Base-by-base conservation (phyloP, 495 filamentous ascomycete species). In the Aspergillus wentii region DNA sequence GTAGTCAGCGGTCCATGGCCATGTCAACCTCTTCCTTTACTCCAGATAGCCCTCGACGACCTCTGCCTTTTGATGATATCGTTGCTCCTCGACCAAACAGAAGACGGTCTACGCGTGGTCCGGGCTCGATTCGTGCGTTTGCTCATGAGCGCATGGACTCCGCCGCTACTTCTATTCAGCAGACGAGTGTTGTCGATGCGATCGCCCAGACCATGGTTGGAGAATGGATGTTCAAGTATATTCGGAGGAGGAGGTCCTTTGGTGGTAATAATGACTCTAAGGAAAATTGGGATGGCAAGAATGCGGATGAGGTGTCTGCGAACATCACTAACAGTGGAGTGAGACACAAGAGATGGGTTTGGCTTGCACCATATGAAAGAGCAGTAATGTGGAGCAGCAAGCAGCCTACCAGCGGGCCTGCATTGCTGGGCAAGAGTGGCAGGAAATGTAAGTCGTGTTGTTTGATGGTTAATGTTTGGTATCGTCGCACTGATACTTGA, bases 171-270 rank as follows among this genome's bases (percentile, higher is more conserved):
- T 62, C 71, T 3, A 72, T 74, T 28, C 80, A 88, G 50, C 72
- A 83, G 18, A 83, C 83, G 0, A 85, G 79, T 40, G 92, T 97
- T 18, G 89, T 97, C n/a, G 91, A 97, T 66, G 87, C 92, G 10
- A 97, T 98, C 62, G 89, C 92, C 3, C 87, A 94, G 49, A 95
- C 92, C 4, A 98, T 97, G 92, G 88, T 97, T 30, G 92, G 92
- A 21, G 92, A 97, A 53, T 98, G 92, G 92, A 97, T 98, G 92
- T 97, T 83, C 76, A 98, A 98, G 54, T 97, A 97, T 55, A 85
- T 97, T 27, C 78, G 92, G 27, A 79, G 88, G 56, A 78, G 92
- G 45, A 95, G 86, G 61, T 92, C 92, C 2, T 97, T 98, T 32
- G 60, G 61, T 23, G 59, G 59, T 16, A 80, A 94, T 29, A 64